Evolutionary conservation across 768 basidiomycete species (phyloP).

Genomic region (Mycena galericulata): DNA sequence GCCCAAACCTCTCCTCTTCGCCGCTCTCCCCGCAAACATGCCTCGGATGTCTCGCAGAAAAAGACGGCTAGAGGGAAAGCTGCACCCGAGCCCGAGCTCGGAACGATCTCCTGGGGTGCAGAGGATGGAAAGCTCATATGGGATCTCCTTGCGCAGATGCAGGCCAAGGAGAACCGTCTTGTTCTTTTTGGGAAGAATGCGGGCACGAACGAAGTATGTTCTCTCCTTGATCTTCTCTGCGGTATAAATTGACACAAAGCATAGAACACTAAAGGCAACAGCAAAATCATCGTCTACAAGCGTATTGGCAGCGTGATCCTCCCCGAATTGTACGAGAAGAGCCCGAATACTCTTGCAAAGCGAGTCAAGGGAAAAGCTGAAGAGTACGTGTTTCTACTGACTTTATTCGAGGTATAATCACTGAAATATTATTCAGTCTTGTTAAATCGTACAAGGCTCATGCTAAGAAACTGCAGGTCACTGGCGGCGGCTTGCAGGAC

Average conservation of each 20-base stretch:
- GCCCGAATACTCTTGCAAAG: slow-evolving; percentile 32
- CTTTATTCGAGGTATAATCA: too few species aligned
- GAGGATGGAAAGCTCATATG: background rate
- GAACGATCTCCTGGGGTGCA: background rate
- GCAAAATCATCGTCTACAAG: slow-evolving; percentile 37
- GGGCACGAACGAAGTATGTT: background rate
- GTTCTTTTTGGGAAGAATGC: slow-evolving; percentile 9
- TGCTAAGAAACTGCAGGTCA: too few species aligned
- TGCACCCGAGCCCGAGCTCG: background rate
- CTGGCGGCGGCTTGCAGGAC: too few species aligned
- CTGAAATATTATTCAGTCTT: too few species aligned
- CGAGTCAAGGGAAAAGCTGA: slow-evolving; percentile 38
- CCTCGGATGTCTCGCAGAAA: too few species aligned
- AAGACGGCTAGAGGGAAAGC: too few species aligned
- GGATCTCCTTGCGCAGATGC: background rate
- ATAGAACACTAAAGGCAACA: slow-evolving; percentile 43
- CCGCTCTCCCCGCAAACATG: too few species aligned
- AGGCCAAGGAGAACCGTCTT: slow-evolving; percentile 10
- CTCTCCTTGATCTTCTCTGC: background rate
- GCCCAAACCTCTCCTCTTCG: too few species aligned
- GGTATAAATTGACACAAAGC: too few species aligned
- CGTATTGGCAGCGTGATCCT: slow-evolving; percentile 37
- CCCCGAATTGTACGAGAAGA: slow-evolving; percentile 29
- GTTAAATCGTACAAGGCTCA: too few species aligned
- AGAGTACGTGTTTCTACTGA: slow-evolving; percentile 16